Percentiles rank a stretch among this genome's conserved stretches.
These are phyloP conservation scores for Fraxinus americana DNA, from an alignment of 257 asterid genomes.

Conservation along the genomic window DNA sequence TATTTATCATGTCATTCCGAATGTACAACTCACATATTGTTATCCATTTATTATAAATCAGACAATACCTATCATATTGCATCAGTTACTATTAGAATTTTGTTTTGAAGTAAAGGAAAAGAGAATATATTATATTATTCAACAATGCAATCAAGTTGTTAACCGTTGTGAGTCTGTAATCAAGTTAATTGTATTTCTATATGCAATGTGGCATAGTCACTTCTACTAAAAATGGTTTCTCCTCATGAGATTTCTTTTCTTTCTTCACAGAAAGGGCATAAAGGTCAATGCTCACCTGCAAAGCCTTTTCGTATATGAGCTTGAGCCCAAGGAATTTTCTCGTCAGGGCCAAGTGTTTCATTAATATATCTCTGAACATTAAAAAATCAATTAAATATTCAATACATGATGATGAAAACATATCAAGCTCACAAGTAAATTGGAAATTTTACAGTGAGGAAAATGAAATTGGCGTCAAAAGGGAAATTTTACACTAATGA, in stretches of 20 bases:
- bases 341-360: conserved; percentile 75
- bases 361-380: conserved; percentile 45
- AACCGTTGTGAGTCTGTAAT: neutral
- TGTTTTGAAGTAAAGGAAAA: neutral
- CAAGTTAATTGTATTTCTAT: neutral
- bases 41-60: conserved; percentile 1
- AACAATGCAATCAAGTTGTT: conserved; percentile 11
- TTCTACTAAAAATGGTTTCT: conserved; percentile 15
- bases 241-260: conserved; percentile 1
- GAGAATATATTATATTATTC: neutral
- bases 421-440: neutral
- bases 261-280: neutral
- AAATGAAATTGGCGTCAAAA: conserved; percentile 20
- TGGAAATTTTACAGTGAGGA: conserved; percentile 2
- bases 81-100: neutral
- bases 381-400: conserved; percentile 10
- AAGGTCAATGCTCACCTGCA: conserved; percentile 50
- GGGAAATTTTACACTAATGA: conserved; percentile 44
- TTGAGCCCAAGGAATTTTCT: conserved; percentile 64
- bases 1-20: neutral
- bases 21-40: neutral
- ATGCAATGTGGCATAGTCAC: neutral
- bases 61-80: neutral
- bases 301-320: conserved; percentile 63
- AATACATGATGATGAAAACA: neutral